phyloP scores from a whole-genome alignment of 371 early-diverging fungal species.

The Actinomortierella ambigua region DNA sequence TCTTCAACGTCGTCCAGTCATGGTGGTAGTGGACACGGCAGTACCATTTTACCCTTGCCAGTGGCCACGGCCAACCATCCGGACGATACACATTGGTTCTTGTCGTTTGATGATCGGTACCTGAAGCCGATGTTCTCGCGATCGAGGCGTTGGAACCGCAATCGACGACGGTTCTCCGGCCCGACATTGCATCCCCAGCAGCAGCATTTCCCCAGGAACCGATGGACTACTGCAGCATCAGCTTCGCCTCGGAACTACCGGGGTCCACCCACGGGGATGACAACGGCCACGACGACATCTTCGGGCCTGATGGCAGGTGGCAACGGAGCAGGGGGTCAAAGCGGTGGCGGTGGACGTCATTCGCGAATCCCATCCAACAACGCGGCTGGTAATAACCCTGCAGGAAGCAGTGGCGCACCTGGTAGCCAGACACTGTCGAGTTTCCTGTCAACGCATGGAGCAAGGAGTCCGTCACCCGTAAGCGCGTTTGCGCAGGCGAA shows the following conservation, averaged over 20 bases:
- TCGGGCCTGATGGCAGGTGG: too few species aligned
- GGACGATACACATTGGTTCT: constrained; percentile 79
- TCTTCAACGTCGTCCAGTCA: constrained; percentile 33
- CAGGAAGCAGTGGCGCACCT: too few species aligned
- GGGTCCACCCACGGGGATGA: constrained; percentile 26
- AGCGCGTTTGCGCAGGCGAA: too few species aligned
- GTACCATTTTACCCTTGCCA: constrained; percentile 51
- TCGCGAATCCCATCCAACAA: too few species aligned
- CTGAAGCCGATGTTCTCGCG: constrained; percentile 75
- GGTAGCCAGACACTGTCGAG: too few species aligned
- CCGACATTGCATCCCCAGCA: constrained; percentile 34
- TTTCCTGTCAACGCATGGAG: too few species aligned
- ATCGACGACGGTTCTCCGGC: constrained; percentile 29
- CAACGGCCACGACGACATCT: constrained; percentile 35
- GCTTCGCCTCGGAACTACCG: neutral
- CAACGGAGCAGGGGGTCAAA: too few species aligned
- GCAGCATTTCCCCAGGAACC: constrained; percentile 2
- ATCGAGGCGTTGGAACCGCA: constrained; percentile 40
- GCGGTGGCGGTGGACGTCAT: too few species aligned
- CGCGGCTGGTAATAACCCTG: too few species aligned
- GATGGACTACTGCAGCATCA: neutral
- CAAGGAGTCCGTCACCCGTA: too few species aligned
- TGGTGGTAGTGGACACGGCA: constrained; percentile 50
- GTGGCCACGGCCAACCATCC: constrained; percentile 59
- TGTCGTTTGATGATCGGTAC: constrained; percentile 81